These are phyloP conservation scores for Notholithocarpus densiflorus DNA, from an alignment of 306 rosid genomes.

Conservation along the genomic window DNA sequence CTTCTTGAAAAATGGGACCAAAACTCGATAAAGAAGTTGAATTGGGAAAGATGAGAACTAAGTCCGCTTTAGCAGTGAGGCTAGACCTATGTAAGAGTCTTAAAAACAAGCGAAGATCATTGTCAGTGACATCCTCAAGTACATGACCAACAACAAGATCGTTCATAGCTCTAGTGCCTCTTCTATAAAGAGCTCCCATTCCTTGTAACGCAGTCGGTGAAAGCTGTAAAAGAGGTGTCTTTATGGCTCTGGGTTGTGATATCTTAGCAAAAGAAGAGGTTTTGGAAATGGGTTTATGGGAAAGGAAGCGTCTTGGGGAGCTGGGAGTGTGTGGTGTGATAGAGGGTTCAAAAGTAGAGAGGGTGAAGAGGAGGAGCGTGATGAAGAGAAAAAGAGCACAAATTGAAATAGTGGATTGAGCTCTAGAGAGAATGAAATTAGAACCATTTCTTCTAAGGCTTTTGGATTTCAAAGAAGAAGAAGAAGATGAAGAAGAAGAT, in stretches of 20 bases:
- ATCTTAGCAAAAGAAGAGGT: too few species aligned
- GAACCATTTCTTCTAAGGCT: conserved; percentile 18
- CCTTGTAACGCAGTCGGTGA: conserved; percentile 51
- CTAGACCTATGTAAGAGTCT: conserved; percentile 64
- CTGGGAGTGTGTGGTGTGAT: conserved; percentile 5
- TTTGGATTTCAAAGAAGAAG: conserved; percentile 24
- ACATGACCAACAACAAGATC: conserved; percentile 75
- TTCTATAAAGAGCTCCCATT: conserved; percentile 69
- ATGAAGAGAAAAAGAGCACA: conserved; percentile 67
- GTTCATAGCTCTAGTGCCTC: conserved; percentile 75
- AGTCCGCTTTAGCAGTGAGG: conserved; percentile 61
- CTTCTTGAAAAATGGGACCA: conserved; percentile 40
- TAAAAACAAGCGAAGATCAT: conserved; percentile 61
- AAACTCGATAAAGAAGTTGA: conserved; percentile 24
- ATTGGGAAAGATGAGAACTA: conserved; percentile 57
- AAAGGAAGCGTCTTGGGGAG: conserved; percentile 31
- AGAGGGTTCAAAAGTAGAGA: conserved; percentile 73
- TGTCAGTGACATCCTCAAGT: conserved; percentile 35
- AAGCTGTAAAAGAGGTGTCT: neutral
- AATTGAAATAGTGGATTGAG: conserved; percentile 75
- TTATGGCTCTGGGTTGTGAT: neutral
- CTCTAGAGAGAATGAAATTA: conserved; percentile 39
- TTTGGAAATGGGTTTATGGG: conserved; percentile 13
- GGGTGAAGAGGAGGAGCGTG: conserved; percentile 82
- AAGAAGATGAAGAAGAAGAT: conserved; percentile 2